Base-by-base conservation (phyloP, 2,329 filamentous ascomycete species). In the Colletotrichum musicola region DNA sequence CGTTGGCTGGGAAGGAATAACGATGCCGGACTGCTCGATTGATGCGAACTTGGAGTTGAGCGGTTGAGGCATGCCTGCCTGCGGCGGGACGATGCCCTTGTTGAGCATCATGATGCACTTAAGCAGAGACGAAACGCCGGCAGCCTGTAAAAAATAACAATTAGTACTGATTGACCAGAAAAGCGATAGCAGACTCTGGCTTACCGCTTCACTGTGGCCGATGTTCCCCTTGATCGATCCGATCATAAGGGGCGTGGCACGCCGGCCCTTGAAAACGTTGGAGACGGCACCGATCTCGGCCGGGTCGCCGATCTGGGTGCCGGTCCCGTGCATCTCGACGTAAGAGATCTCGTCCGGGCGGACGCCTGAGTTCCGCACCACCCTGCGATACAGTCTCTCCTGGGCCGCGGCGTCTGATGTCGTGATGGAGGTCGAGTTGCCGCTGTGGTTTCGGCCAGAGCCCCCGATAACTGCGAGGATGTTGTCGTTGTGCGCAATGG, bases 341-440 rank as follows among this genome's bases (percentile, higher is more conserved):
- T 74, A 80, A 10, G 38, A 35, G 0, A 74, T 76, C 1, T 73
- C 50, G 4, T 59, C 44, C 3, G 73, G 70, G 35, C 77, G 72
- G 2, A 78, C 73, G 4, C 73, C 80, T 46, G 86, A 85, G 46
- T 86, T 83, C 42, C 83, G 82, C 5, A 90, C 81, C 10, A 90
- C 59, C 84, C 84, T 72, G 85, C 84, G 76, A 88, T 90, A 2
- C 74, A 62, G 4, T 40, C 58, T 1, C 20, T 68, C 64, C 47
- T 74, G 73, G 1, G 74, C 72, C 7, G 13, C 30, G 10, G 62
- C 25, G 27, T 73, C 64, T 6, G 73, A 72, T 25, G 72, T 71
- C 0, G 73, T 76, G 51, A 79, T 76, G 12, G 75, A 73, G 1
- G 74, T 74, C 10, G 73, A 75, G 20, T 77, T 81, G 3, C 80